These are phyloP conservation scores for Xanthoparmelia taractica DNA, from an alignment of 495 filamentous ascomycete genomes.

Conservation along the genomic window DNA sequence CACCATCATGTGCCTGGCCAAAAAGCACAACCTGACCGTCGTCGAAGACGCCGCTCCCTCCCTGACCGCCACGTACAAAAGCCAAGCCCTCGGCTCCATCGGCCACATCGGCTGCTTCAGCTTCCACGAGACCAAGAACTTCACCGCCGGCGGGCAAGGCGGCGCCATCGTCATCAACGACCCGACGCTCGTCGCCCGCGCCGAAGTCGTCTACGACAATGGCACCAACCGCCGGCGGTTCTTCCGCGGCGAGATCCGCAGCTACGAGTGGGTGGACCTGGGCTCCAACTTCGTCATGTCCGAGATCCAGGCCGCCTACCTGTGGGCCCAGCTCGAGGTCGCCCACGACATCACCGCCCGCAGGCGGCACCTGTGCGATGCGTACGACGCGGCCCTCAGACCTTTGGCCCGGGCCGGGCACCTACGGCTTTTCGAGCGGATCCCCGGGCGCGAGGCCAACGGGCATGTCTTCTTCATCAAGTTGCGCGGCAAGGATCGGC, in stretches of 20 bases:
- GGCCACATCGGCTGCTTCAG: conserved; percentile 27
- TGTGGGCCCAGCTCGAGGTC: conserved; percentile 24
- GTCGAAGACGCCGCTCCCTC: conserved; percentile 27
- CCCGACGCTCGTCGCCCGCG: conserved; percentile 10
- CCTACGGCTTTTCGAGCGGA: conserved; percentile 9
- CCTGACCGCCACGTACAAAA: conserved; percentile 17
- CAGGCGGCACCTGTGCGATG: conserved; percentile 2
- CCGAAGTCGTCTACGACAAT: conserved; percentile 24
- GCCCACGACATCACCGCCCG: conserved; percentile 21
- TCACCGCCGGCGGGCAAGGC: conserved; percentile 24
- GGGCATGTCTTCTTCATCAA: conserved; percentile 24
- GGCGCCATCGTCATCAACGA: conserved; percentile 26
- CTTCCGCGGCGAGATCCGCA: conserved; percentile 23
- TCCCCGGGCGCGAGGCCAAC: conserved; percentile 16
- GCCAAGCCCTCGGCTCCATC: conserved; percentile 17
- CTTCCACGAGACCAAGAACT: conserved; percentile 29
- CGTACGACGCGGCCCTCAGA: conserved; percentile 3
- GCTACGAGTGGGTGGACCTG: conserved; percentile 22
- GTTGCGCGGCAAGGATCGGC: conserved; percentile 10
- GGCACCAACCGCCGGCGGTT: conserved; percentile 25
- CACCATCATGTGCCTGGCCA: conserved; percentile 20
- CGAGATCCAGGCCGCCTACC: conserved; percentile 26
- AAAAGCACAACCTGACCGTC: conserved; percentile 21
- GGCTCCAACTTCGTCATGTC: conserved; percentile 21
- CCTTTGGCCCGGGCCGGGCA: conserved; percentile 13